These are phyloP conservation scores for Aspergillus egyptiacus DNA, from an alignment of 495 filamentous ascomycete genomes.

Conservation along the genomic window DNA sequence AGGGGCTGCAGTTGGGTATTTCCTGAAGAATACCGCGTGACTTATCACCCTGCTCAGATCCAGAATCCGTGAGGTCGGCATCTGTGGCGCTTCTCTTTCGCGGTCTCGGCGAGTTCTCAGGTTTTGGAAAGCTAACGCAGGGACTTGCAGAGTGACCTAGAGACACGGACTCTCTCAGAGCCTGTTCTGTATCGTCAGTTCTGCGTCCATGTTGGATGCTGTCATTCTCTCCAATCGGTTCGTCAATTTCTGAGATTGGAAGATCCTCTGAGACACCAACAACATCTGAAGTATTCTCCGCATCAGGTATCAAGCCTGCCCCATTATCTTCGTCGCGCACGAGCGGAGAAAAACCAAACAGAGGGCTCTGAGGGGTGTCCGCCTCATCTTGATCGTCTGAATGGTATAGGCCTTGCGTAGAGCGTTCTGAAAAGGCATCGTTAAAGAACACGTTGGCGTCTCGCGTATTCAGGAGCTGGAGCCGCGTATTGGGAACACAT, in stretches of 20 bases:
- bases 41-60: constrained; percentile 7
- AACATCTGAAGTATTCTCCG: not conserved
- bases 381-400: not conserved
- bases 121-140: constrained; percentile 5
- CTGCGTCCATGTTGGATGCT: not conserved
- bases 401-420: constrained; percentile 1
- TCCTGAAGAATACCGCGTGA: not conserved
- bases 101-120: not conserved
- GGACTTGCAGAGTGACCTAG: not conserved
- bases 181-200: not conserved
- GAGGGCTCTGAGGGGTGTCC: constrained; percentile 16
- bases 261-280: not conserved
- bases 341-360: constrained; percentile 16
- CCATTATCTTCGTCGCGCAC: not conserved
- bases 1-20: not conserved
- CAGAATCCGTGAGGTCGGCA: constrained; percentile 25
- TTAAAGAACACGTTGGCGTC: constrained; percentile 1
- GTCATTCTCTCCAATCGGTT: not conserved
- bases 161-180: not conserved
- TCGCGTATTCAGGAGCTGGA: constrained; percentile 13
- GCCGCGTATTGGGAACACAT: constrained; percentile 16
- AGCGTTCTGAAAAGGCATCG: constrained; percentile 5
- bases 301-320: not conserved
- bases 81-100: constrained; percentile 25
- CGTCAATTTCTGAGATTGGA: not conserved